These are phyloP conservation scores for Rusavskia elegans DNA, from an alignment of 495 filamentous ascomycete species.

Conservation along the genomic window DNA sequence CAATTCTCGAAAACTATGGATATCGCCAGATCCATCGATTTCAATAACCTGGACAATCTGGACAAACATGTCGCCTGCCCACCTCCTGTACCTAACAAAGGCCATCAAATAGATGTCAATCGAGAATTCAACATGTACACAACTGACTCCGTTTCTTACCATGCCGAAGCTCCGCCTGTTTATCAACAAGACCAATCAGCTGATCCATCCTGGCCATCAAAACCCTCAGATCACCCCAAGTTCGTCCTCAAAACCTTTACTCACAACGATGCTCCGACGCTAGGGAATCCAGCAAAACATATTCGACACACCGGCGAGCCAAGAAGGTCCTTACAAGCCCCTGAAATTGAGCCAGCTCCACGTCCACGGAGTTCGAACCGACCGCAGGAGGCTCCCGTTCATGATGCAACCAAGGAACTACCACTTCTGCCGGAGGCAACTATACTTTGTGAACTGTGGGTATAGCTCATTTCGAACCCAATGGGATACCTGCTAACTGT, in stretches of 20 bases:
- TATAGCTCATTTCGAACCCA: background rate
- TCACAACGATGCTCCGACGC: background rate
- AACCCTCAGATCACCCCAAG: background rate
- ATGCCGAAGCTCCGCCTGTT: background rate
- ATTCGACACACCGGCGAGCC: background rate
- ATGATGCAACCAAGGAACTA: background rate
- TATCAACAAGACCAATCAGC: background rate
- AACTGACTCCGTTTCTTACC: background rate
- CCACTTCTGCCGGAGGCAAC: background rate
- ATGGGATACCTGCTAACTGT: background rate
- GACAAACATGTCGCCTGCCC: background rate
- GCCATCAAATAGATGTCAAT: background rate
- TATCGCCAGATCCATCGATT: background rate
- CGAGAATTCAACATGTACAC: background rate
- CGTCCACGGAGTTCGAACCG: background rate
- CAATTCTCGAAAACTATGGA: background rate
- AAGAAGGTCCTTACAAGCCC: background rate
- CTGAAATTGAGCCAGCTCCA: background rate
- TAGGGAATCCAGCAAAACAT: background rate
- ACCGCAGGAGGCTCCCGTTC: background rate
- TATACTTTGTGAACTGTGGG: background rate
- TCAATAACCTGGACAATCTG: background rate
- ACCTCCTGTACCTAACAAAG: background rate
- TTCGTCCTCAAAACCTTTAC: background rate
- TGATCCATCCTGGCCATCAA: background rate